Conservation (phyloP, 2,329 filamentous ascomycete species). For the Clonostachys rhizophaga region DNA sequence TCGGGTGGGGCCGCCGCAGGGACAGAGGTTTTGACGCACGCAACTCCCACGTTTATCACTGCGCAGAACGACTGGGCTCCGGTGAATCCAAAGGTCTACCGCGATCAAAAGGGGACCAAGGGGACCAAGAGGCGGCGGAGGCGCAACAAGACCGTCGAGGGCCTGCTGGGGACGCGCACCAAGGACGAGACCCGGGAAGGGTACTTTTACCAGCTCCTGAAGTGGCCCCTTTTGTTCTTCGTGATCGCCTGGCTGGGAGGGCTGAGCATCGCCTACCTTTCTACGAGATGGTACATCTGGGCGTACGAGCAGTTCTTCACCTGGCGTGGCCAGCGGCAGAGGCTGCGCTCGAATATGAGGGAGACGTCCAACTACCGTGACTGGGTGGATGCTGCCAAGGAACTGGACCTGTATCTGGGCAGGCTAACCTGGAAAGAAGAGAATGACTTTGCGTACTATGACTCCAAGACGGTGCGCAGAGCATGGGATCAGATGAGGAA, state of each 20-base stretch:
- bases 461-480: constrained; percentile 74
- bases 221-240: constrained; percentile 83
- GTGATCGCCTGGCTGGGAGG: constrained; percentile 78
- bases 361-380: constrained; percentile 71
- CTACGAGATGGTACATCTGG: constrained; percentile 85
- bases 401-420: constrained; percentile 75
- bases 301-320: constrained; percentile 87
- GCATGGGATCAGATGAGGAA: constrained; percentile 73
- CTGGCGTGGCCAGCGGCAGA: constrained; percentile 78
- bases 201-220: constrained; percentile 80
- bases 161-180: constrained; percentile 50
- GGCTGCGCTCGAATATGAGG: constrained; percentile 66
- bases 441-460: constrained; percentile 80
- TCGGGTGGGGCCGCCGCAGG: constrained; percentile 31
- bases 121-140: constrained; percentile 15
- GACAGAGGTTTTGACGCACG: constrained; percentile 19
- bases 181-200: constrained; percentile 94
- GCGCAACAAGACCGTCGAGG: constrained; percentile 28
- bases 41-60: constrained; percentile 61
- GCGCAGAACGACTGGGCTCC: constrained; percentile 96
- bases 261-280: constrained; percentile 66
- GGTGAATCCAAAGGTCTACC: constrained; percentile 64
- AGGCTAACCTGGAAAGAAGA: constrained; percentile 77
- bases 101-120: constrained; percentile 20
- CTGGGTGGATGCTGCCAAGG: constrained; percentile 76